Evolutionary conservation across 1,284 basidiomycete species (phyloP), one percentile per base, ranked within the genome.

Genomic region (Hymenochaete sp.): DNA sequence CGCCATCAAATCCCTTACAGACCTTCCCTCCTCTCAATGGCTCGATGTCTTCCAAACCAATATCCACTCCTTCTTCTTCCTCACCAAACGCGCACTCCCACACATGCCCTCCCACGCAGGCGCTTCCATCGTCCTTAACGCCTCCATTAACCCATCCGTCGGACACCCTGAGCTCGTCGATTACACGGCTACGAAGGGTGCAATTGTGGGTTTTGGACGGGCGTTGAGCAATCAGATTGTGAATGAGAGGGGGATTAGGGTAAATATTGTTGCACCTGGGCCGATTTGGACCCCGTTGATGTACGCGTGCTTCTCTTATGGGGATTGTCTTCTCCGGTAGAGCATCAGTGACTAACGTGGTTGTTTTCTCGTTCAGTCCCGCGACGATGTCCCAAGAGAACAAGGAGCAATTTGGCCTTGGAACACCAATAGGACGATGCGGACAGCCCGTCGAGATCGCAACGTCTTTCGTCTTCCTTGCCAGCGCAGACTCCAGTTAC

Each of bases 391-490:
- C 64, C 11, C 60, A 73, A 45, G 64, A 68, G 19, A 63, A 63
- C 0, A 65, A 71, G 44, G 63, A 71, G 53, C 56, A 55, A 5
- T 73, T 75, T 47, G 68, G 70, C 3, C 60, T 59, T 3, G 61
- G 52, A 39, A 66, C 66, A 3, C 65, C 72, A 2, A 72, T 75
- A 55, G 71, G 68, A 3, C 65, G 74, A 27, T 65, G 72, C 3
- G 74, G 74, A 16, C 75, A 77, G 56, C 75, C 75, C 3, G 61
- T 76, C 40, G 74, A 79, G 55, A 60, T 72, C 26, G 75, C 75
- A 5, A 73, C 73, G 1, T 67, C 65, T 24, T 72, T 71, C 51
- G 71, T 77, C 18, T 77, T 71, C 62, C 63, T 77, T 29, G 68
- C 70, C 10, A 70, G 67, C 32, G 62, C 65, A 5, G 72, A 75